A percentile compares a stretch with the other conserved stretches of the same genome.
Conservation (phyloP, 2,329 filamentous ascomycete genomes). For the Escovopsis sp. region DNA sequence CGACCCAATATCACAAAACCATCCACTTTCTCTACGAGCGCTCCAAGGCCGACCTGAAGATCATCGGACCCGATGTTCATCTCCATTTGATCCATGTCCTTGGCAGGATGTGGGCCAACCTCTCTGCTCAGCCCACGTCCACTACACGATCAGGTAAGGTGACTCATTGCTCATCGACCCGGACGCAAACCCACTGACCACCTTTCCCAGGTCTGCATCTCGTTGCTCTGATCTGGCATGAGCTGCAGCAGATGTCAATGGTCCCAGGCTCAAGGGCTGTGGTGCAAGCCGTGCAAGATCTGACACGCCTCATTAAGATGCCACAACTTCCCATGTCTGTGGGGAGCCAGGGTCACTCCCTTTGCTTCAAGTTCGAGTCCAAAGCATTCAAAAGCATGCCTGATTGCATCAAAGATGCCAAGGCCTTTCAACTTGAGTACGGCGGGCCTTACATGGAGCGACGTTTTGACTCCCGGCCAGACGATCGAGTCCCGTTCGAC, state of each 20-base stretch:
- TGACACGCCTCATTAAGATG: constrained; percentile 3
- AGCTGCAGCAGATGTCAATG: constrained; percentile 8
- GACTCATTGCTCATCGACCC: too few relatives aligned
- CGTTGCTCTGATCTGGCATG: constrained; percentile 11
- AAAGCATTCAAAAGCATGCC: constrained; percentile 1
- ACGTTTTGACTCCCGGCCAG: constrained; percentile 52
- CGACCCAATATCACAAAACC: constrained; percentile 31
- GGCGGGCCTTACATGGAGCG: constrained; percentile 62
- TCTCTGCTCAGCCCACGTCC: not conserved
- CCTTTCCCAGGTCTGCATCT: constrained; percentile 8
- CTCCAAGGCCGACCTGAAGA: constrained; percentile 14
- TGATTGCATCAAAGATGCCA: not conserved
- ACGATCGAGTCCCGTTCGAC: constrained; percentile 52
- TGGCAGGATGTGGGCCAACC: constrained; percentile 6
- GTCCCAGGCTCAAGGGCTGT: constrained; percentile 6
- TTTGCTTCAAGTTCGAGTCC: constrained; percentile 2
- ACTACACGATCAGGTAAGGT: constrained; percentile 1
- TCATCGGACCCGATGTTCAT: constrained; percentile 18
- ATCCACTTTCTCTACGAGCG: constrained; percentile 30
- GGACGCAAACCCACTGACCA: not conserved
- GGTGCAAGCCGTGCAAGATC: constrained; percentile 5
- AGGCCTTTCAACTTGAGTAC: constrained; percentile 46
- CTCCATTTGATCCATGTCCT: constrained; percentile 22
- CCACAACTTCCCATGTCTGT: not conserved
- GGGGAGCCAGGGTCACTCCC: not conserved